Evolutionary conservation across 2,329 filamentous ascomycete genomes (phyloP).

Genomic region (Colletotrichum sojae): DNA sequence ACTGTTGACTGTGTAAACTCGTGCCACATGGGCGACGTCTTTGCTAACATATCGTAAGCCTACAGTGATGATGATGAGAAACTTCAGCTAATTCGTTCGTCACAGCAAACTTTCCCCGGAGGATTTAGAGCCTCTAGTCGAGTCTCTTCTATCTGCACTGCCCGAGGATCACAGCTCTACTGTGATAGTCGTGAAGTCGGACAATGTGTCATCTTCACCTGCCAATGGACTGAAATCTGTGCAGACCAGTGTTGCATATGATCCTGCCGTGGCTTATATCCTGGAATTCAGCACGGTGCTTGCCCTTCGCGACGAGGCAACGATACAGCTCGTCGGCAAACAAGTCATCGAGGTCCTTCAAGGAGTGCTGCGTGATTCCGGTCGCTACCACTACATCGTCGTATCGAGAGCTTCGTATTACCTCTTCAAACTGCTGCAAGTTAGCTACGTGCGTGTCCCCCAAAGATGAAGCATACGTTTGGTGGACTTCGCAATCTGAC

Average conservation of each 20-base stretch:
- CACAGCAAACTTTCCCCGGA: constrained; percentile 56
- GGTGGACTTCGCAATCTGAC: neutral
- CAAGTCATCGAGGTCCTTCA: constrained; percentile 86
- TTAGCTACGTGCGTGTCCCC: constrained; percentile 80
- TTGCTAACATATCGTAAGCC: constrained; percentile 84
- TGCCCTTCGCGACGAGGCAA: constrained; percentile 81
- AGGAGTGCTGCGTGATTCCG: constrained; percentile 83
- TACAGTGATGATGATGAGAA: neutral
- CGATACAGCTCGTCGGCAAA: constrained; percentile 81
- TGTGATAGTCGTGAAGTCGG: constrained; percentile 92
- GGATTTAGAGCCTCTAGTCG: constrained; percentile 63
- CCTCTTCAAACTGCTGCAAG: constrained; percentile 83
- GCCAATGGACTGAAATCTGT: constrained; percentile 70
- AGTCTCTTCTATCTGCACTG: constrained; percentile 84
- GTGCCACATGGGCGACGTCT: constrained; percentile 86
- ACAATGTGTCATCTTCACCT: constrained; percentile 75
- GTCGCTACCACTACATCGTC: constrained; percentile 85
- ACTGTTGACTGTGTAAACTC: constrained; percentile 95
- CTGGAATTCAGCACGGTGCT: constrained; percentile 90
- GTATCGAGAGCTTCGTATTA: constrained; percentile 90
- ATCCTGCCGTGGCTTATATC: constrained; percentile 90
- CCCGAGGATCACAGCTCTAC: constrained; percentile 84
- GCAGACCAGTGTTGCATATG: constrained; percentile 76
- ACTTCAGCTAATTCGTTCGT: constrained; percentile 26
- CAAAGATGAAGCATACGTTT: neutral